phyloP scores from a whole-genome alignment of 345 rosid species.

The Salix arbutifolia region DNA sequence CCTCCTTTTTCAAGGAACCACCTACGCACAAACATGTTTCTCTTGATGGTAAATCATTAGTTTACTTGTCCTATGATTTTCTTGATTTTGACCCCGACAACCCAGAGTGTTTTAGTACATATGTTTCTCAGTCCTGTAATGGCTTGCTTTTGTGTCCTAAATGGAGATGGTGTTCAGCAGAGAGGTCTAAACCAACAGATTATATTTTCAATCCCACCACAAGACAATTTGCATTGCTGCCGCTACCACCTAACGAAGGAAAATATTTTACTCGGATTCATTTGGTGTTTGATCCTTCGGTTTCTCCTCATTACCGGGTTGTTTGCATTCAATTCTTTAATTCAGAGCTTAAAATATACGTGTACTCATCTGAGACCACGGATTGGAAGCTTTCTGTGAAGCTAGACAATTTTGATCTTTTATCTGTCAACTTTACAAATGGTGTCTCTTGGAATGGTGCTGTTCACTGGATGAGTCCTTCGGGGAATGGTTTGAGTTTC shows the following conservation, averaged over 20 bases:
- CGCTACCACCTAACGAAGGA: background rate
- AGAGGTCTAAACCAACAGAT: background rate
- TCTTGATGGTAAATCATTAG: background rate
- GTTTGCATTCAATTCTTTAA: background rate
- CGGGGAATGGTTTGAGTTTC: background rate
- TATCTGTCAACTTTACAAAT: background rate
- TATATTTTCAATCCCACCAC: slow-evolving; percentile 27
- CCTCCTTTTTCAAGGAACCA: background rate
- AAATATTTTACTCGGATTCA: background rate
- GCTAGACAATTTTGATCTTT: background rate
- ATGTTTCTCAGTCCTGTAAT: background rate
- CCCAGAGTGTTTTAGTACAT: background rate
- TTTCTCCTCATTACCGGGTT: slow-evolving; percentile 16
- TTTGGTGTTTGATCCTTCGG: slow-evolving; percentile 20
- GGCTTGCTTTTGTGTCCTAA: slow-evolving; percentile 14
- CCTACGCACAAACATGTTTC: background rate
- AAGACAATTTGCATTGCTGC: slow-evolving; percentile 1
- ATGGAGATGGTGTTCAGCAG: background rate
- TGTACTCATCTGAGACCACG: slow-evolving; percentile 11
- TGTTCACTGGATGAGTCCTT: slow-evolving; percentile 15
- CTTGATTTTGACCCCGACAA: background rate
- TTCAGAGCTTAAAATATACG: background rate
- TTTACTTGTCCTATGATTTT: background rate
- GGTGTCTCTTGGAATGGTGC: slow-evolving; percentile 19
- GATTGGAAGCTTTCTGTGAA: slow-evolving; percentile 4